Conservation (phyloP, 306 rosid genomes). For the apple (Malus domestica) region ASM211411v1 NC_041805.1:34697501-34698000, state of each 20-base stretch:
- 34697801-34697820: neutral
- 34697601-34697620: conserved; percentile 23
- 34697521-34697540: neutral
- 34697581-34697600: neutral
- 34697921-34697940: too few species aligned
- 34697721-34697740: conserved; percentile 75
- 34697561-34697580: neutral
- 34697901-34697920: too few species aligned
- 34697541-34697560: neutral
- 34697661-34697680: conserved; percentile 92
- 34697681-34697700: conserved; percentile 87
- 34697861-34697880: neutral
- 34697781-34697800: conserved; percentile 68
- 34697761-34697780: conserved; percentile 97
- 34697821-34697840: neutral
- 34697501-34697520: neutral
- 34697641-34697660: conserved; percentile 91
- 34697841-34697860: neutral
- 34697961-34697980: too few species aligned
- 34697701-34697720: conserved; percentile 86
- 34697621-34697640: conserved; percentile 47
- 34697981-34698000: too few species aligned
- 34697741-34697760: conserved; percentile 95
- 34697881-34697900: too few species aligned
- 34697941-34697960: too few species aligned